Conservation (phyloP, 129 eudicot species). For the Lactuca sativa region DNA sequence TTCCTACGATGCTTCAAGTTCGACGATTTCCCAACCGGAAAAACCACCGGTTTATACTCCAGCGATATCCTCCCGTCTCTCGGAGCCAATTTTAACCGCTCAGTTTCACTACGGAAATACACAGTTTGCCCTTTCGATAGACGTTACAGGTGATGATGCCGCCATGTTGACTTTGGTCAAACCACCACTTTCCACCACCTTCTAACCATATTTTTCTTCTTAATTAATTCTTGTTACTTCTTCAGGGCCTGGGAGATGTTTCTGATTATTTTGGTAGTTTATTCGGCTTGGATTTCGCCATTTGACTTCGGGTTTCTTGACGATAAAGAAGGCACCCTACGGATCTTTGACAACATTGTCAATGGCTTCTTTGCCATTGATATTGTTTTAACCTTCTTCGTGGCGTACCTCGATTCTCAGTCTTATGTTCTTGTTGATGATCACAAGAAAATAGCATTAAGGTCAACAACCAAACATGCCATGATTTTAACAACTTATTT, state of each 20-base stretch:
- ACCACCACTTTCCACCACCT: background rate
- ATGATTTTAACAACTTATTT: no score
- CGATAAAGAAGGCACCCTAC: conserved; percentile 50
- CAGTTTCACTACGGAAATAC: conserved; percentile 36
- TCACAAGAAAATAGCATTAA: conserved; percentile 72
- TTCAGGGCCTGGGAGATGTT: conserved; percentile 97
- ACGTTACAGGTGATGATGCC: conserved; percentile 63
- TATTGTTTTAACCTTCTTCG: conserved; percentile 86
- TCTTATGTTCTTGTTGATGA: conserved; percentile 72
- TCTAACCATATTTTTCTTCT: background rate
- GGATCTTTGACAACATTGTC: conserved; percentile 81
- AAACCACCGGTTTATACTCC: conserved; percentile 61
- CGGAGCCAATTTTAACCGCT: conserved; percentile 65
- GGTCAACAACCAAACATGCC: conserved; percentile 41
- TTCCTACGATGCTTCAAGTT: conserved; percentile 54
- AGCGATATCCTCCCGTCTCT: conserved; percentile 86
- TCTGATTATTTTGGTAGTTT: conserved; percentile 66
- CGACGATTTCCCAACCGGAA: conserved; percentile 44
- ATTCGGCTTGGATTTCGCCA: conserved; percentile 94
- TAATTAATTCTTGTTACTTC: background rate
- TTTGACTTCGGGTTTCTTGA: conserved; percentile 79
- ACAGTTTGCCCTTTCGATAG: conserved; percentile 70
- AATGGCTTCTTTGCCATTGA: conserved; percentile 85
- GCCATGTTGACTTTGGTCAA: conserved; percentile 1
- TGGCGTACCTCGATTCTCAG: conserved; percentile 76